Base-by-base conservation (phyloP, 495 filamentous ascomycete genomes). In the Aspergillus steynii region DNA sequence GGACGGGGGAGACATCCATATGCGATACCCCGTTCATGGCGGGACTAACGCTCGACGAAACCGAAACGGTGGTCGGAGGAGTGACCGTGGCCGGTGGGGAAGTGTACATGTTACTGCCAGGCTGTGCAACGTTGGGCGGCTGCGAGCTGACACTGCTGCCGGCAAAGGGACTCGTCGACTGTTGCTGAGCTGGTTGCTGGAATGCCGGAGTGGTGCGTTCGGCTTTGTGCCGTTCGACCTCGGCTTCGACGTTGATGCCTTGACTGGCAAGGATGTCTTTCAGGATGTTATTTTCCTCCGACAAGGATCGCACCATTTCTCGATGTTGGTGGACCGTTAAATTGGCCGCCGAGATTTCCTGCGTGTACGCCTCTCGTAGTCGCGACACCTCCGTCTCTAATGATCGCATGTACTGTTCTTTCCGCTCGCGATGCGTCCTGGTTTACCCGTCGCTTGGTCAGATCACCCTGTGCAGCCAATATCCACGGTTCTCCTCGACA, bases 391-490 rank as follows among this genome's bases (percentile, higher is more conserved):
- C 91, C 67, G 91, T 88, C 71, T 98, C 94, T 58, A 98, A 83
- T n/a, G 86, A 83, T 73, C 92, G 92, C 82, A 96, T 94, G 70
- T 98, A 97, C 66, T 90, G 85, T 75, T 97, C 95, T 72, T 98
- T 98, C 60, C 95, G 88, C 74, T 99, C 95, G 51, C 95, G 93
- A 77, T 98, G 94, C 28, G 95, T 97, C 69, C 94, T 89, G 54
- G 1, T 42, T 42, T 9, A 15, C 37, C 37, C 37, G 10, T n/a
- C 48, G 15, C 25, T 27, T 50, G 48, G 48, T 50, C 20, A 26
- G 48, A 8, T 26, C 25, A 15, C 14, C 3, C 37, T 42, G 12
- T 2, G 9, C 12, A 42, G 37, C 37, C 37, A 42, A 10, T 12
- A 42, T 42, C 10, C 6, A 12, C 10, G 34, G 9, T 42, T 42